A percentile compares a stretch with the other conserved stretches of the same genome.
phyloP scores from a whole-genome alignment of 768 basidiomycete genomes.

The Leucocoprinus leucothites region DNA sequence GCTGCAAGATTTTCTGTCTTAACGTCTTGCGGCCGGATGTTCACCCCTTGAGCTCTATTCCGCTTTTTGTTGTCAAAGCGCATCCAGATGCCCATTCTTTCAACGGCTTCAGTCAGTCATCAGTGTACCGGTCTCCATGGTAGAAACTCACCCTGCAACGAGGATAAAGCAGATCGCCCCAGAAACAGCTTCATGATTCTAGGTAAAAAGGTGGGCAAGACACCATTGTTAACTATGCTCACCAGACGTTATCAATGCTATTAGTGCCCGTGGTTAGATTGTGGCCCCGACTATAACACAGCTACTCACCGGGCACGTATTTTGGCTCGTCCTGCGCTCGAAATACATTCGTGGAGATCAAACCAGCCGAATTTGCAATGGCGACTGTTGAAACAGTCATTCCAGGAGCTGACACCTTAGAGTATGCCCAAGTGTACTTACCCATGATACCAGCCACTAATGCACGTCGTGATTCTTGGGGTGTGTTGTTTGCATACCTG shows the following conservation, averaged over 20 bases:
- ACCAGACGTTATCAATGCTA: slow-evolving; percentile 45
- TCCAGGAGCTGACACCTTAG: too few relatives aligned
- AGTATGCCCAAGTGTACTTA: slow-evolving; percentile 16
- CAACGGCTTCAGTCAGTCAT: slow-evolving; percentile 6
- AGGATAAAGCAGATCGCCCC: slow-evolving; percentile 44
- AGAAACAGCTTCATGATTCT: slow-evolving; percentile 34
- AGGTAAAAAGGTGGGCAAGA: neutral
- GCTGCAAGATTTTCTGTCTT: slow-evolving; percentile 40
- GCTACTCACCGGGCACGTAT: slow-evolving; percentile 38
- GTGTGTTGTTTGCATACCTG: slow-evolving; percentile 47
- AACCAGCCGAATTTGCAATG: slow-evolving; percentile 44
- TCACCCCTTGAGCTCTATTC: slow-evolving; percentile 37
- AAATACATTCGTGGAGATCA: slow-evolving; percentile 53
- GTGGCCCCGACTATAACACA: neutral
- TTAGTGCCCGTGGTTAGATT: neutral
- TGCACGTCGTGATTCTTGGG: slow-evolving; percentile 44
- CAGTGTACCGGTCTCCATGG: neutral
- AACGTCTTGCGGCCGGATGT: slow-evolving; percentile 40
- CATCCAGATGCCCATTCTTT: slow-evolving; percentile 46
- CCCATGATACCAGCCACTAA: slow-evolving; percentile 52
- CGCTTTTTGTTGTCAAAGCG: slow-evolving; percentile 42
- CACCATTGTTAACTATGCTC: slow-evolving; percentile 9
- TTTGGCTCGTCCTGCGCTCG: slow-evolving; percentile 46
- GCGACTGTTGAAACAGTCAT: slow-evolving; percentile 31
- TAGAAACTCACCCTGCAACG: slow-evolving; percentile 30